Evolutionary conservation across 2,329 filamentous ascomycete genomes (phyloP).

Genomic region (Colletotrichum orchidophilum): DNA sequence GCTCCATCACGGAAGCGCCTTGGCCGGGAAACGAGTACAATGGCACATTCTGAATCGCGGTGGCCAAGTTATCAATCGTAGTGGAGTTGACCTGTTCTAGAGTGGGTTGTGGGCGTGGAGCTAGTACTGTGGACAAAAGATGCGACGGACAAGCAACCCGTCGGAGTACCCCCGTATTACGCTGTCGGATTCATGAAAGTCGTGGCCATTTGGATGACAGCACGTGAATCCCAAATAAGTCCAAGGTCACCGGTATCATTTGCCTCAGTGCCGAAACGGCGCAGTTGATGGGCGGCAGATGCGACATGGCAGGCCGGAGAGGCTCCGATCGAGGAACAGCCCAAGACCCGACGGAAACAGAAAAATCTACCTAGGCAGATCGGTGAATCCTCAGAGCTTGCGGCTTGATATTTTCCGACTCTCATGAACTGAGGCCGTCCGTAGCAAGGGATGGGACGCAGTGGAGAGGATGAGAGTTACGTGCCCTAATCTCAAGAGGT

Average conservation of each 20-base stretch:
- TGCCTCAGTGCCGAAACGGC: neutral
- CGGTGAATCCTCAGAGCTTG: conserved; percentile 7
- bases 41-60: conserved; percentile 4
- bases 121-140: neutral
- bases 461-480: conserved; percentile 6
- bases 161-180: neutral
- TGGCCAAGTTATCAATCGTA: conserved; percentile 20
- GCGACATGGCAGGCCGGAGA: conserved; percentile 21
- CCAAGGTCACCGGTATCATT: neutral
- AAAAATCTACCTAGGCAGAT: neutral
- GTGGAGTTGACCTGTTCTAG: neutral
- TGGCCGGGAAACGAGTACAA: neutral
- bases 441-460: neutral
- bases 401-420: no score
- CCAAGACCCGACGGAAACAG: neutral
- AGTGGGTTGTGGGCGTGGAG: neutral
- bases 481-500: neutral
- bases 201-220: no score
- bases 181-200: neutral
- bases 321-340: neutral
- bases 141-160: neutral
- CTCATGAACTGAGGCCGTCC: neutral
- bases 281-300: conserved; percentile 20
- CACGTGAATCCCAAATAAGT: neutral
- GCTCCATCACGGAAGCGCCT: neutral